Evolutionary conservation across 177 flowering plant genomes (phyloP), one percentile per base, ranked within the genome.

Genomic region (Vitis hybrid): DNA sequence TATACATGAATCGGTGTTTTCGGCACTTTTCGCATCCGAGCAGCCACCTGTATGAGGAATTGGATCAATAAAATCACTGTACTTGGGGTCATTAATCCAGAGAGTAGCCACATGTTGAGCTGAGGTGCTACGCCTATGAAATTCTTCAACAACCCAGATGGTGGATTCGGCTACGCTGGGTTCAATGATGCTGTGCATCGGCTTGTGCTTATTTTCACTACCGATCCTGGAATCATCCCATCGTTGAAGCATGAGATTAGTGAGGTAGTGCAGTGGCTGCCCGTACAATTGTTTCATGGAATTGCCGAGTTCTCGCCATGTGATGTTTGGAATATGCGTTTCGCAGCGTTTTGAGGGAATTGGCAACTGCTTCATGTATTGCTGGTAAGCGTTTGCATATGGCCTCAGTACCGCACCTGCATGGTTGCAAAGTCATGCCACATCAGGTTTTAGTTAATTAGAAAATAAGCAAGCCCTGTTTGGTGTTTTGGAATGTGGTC

Each of bases 201-300:
- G 65, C 58, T 18, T 60, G 12, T 52, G 18, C 12, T 69, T 59
- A 18, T 69, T 56, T 7, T 49, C 46, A n/a, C 13, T 11, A 2
- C 69, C 69, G 3, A 32, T 35, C 10, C 60, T 60, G 6, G 72
- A 69, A n/a, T 51, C 19, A 62, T 69, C 72, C 72, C 72, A 69
- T 0, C 14, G 57, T 32, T 60, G 51, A 11, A 51, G n/a, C 8
- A 60, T 56, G 35, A 51, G 14, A 11, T 62, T 14, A 15, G 72
- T 70, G n/a, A 52, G 51, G 30, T 70, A 62, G 16, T 70, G 72
- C 19, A 70, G 19, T 18, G 66, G 72, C 40, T 70, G 72, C 16
- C 11, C 58, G 5, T 70, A 70, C 19, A 51, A 32, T 3, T 61
- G 35, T 51, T 62, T 24, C 49, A 70, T 62, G 58, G 60, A 62